Conservation (phyloP, 2,329 filamentous ascomycete genomes). For the Fusarium sp. region DNA sequence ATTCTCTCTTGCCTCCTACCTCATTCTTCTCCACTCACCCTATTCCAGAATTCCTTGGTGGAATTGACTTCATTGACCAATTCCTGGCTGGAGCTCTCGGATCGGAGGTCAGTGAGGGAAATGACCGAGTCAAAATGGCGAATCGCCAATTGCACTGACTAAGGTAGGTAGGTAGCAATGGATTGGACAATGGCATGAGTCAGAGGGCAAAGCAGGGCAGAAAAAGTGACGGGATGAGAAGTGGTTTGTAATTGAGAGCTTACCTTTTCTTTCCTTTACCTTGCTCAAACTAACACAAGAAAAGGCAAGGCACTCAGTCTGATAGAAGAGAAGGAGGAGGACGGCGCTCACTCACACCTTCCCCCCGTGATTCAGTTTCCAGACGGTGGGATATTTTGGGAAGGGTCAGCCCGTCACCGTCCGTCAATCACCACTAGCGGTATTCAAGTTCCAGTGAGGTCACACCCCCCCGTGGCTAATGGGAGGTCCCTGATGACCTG, state of each 20-base stretch:
- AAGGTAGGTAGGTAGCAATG: not conserved
- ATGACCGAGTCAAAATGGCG: not conserved
- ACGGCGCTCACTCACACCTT: not conserved
- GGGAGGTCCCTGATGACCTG: conserved; percentile 35
- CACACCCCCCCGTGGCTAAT: conserved; percentile 30
- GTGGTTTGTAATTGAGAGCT: conserved; percentile 22
- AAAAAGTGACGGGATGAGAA: not conserved
- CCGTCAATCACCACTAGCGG: not conserved
- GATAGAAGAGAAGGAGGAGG: conserved; percentile 1
- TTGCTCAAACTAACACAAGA: not conserved
- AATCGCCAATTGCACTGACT: conserved; percentile 2
- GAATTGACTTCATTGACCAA: conserved; percentile 26
- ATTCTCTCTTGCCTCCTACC: not conserved
- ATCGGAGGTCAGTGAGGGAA: not conserved
- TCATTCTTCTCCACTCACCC: conserved; percentile 20
- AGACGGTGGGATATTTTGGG: conserved; percentile 39
- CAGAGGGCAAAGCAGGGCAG: not conserved
- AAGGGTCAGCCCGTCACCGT: conserved; percentile 32
- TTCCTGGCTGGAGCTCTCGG: conserved; percentile 5
- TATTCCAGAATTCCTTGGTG: conserved; percentile 6
- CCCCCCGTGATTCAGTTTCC: conserved; percentile 21
- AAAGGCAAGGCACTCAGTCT: conserved; percentile 1
- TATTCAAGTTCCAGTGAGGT: not conserved
- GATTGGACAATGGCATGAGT: conserved; percentile 7
- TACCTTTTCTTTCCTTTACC: not conserved